Percentiles rank a stretch among this genome's conserved stretches.
phyloP scores from a whole-genome alignment of 2,329 filamentous ascomycete genomes.

The Botryotinia calthae region DNA sequence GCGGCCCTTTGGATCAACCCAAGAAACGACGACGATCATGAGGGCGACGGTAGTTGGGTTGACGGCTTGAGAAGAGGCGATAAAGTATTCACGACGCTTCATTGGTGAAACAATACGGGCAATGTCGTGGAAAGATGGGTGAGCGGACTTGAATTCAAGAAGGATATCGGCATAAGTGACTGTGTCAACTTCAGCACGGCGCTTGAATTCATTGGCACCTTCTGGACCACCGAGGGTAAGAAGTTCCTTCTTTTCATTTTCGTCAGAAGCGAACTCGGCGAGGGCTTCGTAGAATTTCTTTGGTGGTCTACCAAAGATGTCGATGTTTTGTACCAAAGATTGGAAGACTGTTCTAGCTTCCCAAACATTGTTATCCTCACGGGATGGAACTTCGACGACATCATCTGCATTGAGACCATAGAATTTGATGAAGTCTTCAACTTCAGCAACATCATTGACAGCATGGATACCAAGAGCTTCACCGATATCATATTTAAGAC shows the following conservation, averaged over 20 bases:
- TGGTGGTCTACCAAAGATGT: constrained; percentile 93
- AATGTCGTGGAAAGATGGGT: constrained; percentile 84
- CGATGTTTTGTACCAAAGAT: constrained; percentile 84
- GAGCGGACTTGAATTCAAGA: constrained; percentile 85
- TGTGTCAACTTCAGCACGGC: constrained; percentile 84
- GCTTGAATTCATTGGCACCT: constrained; percentile 88
- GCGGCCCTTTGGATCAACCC: constrained; percentile 84
- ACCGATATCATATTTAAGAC: constrained; percentile 93
- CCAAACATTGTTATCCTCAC: constrained; percentile 69
- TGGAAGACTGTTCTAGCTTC: constrained; percentile 94
- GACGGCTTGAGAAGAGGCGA: constrained; percentile 94
- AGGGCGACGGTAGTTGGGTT: constrained; percentile 85
- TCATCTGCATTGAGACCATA: constrained; percentile 83
- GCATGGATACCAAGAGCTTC: constrained; percentile 96
- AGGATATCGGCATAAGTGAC: constrained; percentile 88
- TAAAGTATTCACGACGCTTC: constrained; percentile 98
- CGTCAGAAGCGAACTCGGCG: constrained; percentile 79
- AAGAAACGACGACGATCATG: constrained; percentile 96
- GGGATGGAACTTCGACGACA: constrained; percentile 86
- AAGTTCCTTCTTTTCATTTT: constrained; percentile 78
- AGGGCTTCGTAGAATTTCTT: constrained; percentile 97
- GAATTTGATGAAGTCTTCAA: constrained; percentile 81
- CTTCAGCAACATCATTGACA: constrained; percentile 79
- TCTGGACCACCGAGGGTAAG: constrained; percentile 72
- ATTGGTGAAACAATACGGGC: constrained; percentile 82